phyloP scores from a whole-genome alignment of 1,139 yeast species.

The Sporopachydermia cereana region DNA sequence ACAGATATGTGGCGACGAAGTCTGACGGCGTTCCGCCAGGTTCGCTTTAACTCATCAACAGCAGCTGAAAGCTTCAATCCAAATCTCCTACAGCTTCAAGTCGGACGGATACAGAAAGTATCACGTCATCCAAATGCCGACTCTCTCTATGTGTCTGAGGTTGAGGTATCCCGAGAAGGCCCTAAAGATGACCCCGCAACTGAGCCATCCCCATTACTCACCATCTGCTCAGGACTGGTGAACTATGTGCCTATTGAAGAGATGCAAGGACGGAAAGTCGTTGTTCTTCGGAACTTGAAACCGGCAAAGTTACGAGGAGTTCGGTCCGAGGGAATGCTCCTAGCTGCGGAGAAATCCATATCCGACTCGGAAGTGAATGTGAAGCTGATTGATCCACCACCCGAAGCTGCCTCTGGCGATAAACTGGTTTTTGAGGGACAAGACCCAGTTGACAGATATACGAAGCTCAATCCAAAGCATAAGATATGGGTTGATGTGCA shows the following conservation, averaged over 20 bases:
- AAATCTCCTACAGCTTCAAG: slow-evolving; percentile 21
- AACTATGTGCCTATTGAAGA: slow-evolving; percentile 36
- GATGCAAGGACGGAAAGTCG: slow-evolving; percentile 37
- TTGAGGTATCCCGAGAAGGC: slow-evolving; percentile 21
- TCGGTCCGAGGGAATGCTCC: slow-evolving; percentile 44
- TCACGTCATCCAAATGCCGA: slow-evolving; percentile 41
- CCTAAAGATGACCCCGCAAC: slow-evolving; percentile 6
- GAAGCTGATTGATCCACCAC: slow-evolving; percentile 31
- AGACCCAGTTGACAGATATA: slow-evolving; percentile 7
- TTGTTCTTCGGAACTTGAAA: slow-evolving; percentile 48
- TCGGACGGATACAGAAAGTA: slow-evolving; percentile 36
- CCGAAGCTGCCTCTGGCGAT: slow-evolving; percentile 19
- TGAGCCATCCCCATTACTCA: slow-evolving; percentile 18
- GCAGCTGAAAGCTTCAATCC: background rate
- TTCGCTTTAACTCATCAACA: background rate
- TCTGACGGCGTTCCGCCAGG: background rate
- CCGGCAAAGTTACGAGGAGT: slow-evolving; percentile 58
- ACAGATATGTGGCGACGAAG: background rate
- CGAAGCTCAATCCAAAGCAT: background rate
- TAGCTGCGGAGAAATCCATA: slow-evolving; percentile 33
- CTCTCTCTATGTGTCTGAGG: slow-evolving; percentile 39
- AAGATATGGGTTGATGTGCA: slow-evolving; percentile 27
- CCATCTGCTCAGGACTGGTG: slow-evolving; percentile 50
- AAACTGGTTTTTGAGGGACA: slow-evolving; percentile 17
- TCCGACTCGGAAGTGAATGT: slow-evolving; percentile 16